phyloP scores from a whole-genome alignment of 2,329 filamentous ascomycete species.

The Neofusicoccum parvum region DNA sequence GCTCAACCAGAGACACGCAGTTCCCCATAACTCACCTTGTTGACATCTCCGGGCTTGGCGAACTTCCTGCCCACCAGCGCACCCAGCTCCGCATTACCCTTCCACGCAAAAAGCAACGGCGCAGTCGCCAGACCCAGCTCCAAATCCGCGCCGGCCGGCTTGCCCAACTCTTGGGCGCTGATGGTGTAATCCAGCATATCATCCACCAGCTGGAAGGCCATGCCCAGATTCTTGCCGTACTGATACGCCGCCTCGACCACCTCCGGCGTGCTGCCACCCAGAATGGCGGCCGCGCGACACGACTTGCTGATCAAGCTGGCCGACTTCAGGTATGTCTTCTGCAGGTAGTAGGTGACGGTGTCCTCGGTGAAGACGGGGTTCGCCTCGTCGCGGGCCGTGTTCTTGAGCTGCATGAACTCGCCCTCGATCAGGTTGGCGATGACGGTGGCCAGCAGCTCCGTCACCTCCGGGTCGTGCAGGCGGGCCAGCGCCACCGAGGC shows the following conservation, averaged over 20 bases:
- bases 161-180: conserved; percentile 81
- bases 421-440: conserved; percentile 98
- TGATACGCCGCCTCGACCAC: conserved; percentile 89
- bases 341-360: conserved; percentile 87
- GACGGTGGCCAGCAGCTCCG: conserved; percentile 90
- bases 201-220: conserved; percentile 96
- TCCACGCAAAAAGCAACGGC: conserved; percentile 94
- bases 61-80: conserved; percentile 92
- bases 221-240: conserved; percentile 89
- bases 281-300: conserved; percentile 83
- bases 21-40: conserved; percentile 62
- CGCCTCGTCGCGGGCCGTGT: conserved; percentile 85
- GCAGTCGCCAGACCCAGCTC: conserved; percentile 93
- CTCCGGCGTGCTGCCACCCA: conserved; percentile 74
- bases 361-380: conserved; percentile 86
- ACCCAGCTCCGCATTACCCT: conserved; percentile 80
- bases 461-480: conserved; percentile 88
- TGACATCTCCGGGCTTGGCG: conserved; percentile 76
- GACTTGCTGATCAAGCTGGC: conserved; percentile 96
- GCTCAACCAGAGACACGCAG: not conserved
- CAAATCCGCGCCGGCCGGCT: conserved; percentile 91
- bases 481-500: conserved; percentile 92
- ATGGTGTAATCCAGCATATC: conserved; percentile 97
- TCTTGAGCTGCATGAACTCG: conserved; percentile 99
- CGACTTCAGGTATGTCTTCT: conserved; percentile 98